Percentiles rank a stretch among this genome's conserved stretches.
Evolutionary conservation across 1,284 basidiomycete genomes (phyloP).

Genomic region (Coniophora puteana): DNA sequence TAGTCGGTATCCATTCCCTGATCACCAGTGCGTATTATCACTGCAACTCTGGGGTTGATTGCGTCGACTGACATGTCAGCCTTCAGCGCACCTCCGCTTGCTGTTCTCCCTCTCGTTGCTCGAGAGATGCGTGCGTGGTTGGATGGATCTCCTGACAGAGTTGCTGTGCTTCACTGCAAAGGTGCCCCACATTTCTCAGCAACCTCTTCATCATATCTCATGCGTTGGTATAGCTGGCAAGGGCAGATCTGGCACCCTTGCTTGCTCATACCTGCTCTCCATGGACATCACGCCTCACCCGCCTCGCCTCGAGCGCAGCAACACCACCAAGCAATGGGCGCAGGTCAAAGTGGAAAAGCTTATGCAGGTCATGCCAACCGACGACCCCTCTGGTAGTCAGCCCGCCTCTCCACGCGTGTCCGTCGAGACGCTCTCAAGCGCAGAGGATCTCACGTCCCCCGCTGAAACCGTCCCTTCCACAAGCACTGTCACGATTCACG

Average conservation of each 20-base stretch:
- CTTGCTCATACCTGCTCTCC: conserved; percentile 77
- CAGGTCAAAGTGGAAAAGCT: conserved; percentile 45
- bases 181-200: conserved; percentile 39
- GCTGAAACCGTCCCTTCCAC: conserved; percentile 5
- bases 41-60: neutral
- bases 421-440: neutral
- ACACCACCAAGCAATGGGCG: conserved; percentile 45
- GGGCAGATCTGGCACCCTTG: conserved; percentile 79
- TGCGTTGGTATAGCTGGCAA: conserved; percentile 56
- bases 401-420: neutral
- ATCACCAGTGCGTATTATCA: conserved; percentile 68
- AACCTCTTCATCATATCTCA: neutral
- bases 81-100: conserved; percentile 75
- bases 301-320: conserved; percentile 45
- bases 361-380: conserved; percentile 43
- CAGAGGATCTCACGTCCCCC: neutral
- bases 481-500: conserved; percentile 1
- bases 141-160: conserved; percentile 59
- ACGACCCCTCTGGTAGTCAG: conserved; percentile 18
- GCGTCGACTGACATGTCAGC: conserved; percentile 6
- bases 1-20: conserved; percentile 85
- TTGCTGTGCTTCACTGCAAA: conserved; percentile 89
- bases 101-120: conserved; percentile 72
- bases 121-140: conserved; percentile 82
- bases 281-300: conserved; percentile 43